A percentile compares a stretch with the other conserved stretches of the same genome.
phyloP scores from a whole-genome alignment of 2,329 filamentous ascomycete genomes.

The Alternaria solani region DNA sequence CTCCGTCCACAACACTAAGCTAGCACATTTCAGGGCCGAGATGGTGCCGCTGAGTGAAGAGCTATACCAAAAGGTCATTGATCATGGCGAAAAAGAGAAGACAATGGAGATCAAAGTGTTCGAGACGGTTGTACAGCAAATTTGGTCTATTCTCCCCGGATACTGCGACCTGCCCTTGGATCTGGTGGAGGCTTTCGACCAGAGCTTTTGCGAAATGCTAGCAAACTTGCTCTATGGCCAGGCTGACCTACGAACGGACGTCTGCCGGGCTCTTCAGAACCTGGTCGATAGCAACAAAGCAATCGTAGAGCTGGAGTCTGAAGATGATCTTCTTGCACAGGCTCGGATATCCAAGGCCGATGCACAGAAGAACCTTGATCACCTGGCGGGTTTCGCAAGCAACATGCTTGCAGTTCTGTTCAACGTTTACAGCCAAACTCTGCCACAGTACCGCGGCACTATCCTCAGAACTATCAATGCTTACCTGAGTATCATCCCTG shows the following conservation, averaged over 20 bases:
- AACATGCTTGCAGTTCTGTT: slow-evolving; percentile 97
- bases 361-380: slow-evolving; percentile 81
- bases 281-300: slow-evolving; percentile 92
- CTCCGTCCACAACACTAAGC: slow-evolving; percentile 84
- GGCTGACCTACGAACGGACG: slow-evolving; percentile 81
- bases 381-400: slow-evolving; percentile 79
- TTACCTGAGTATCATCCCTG: slow-evolving; percentile 87
- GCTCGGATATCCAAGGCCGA: slow-evolving; percentile 77
- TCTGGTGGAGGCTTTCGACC: slow-evolving; percentile 74
- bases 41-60: slow-evolving; percentile 88
- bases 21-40: slow-evolving; percentile 84
- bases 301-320: slow-evolving; percentile 72
- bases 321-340: slow-evolving; percentile 77
- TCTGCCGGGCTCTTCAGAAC: slow-evolving; percentile 86
- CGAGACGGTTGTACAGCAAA: slow-evolving; percentile 93
- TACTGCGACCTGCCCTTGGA: slow-evolving; percentile 95
- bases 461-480: slow-evolving; percentile 95
- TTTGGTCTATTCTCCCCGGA: slow-evolving; percentile 91
- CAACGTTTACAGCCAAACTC: slow-evolving; percentile 96
- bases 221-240: slow-evolving; percentile 94
- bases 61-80: slow-evolving; percentile 87
- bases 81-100: slow-evolving; percentile 83
- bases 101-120: slow-evolving; percentile 98
- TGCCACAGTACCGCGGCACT: slow-evolving; percentile 88
- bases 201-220: slow-evolving; percentile 85